Evolutionary conservation across 2,329 filamentous ascomycete genomes (phyloP).

Genomic region (Monosporascus cannonballus): DNA sequence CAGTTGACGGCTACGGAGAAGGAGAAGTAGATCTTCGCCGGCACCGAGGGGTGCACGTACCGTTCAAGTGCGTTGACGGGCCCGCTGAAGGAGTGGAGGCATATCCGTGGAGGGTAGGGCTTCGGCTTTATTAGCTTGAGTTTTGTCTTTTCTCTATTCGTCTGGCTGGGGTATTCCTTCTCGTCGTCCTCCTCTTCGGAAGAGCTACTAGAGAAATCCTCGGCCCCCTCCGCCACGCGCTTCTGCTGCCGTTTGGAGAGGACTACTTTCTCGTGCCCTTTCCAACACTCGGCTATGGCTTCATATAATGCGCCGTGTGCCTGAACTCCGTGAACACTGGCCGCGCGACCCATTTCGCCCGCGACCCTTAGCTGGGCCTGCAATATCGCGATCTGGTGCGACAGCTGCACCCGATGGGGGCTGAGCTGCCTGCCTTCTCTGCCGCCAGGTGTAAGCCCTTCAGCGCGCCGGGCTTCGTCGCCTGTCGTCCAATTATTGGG

Average conservation of each 20-base stretch:
- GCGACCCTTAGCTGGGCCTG: slow-evolving; percentile 65
- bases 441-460: slow-evolving; percentile 58
- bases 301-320: slow-evolving; percentile 68
- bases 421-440: slow-evolving; percentile 64
- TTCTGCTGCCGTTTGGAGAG: slow-evolving; percentile 54
- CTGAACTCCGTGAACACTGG: slow-evolving; percentile 69
- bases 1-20: slow-evolving; percentile 84
- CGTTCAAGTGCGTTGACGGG: slow-evolving; percentile 67
- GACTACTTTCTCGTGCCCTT: slow-evolving; percentile 59
- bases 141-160: slow-evolving; percentile 12
- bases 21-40: slow-evolving; percentile 76
- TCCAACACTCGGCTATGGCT: slow-evolving; percentile 59
- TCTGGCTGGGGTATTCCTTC: slow-evolving; percentile 18
- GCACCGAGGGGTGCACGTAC: slow-evolving; percentile 68
- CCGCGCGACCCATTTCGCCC: slow-evolving; percentile 57
- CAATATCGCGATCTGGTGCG: slow-evolving; percentile 63
- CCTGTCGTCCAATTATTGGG: slow-evolving; percentile 50
- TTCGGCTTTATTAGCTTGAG: slow-evolving; percentile 30
- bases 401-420: slow-evolving; percentile 59
- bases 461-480: slow-evolving; percentile 34
- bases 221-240: slow-evolving; percentile 39
- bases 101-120: slow-evolving; percentile 81
- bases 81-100: slow-evolving; percentile 89
- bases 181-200: slow-evolving; percentile 32
- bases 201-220: slow-evolving; percentile 35